A percentile compares a stretch with the other conserved stretches of the same genome.
phyloP scores from a whole-genome alignment of 345 rosid species.

The Ceriops tagal region DNA sequence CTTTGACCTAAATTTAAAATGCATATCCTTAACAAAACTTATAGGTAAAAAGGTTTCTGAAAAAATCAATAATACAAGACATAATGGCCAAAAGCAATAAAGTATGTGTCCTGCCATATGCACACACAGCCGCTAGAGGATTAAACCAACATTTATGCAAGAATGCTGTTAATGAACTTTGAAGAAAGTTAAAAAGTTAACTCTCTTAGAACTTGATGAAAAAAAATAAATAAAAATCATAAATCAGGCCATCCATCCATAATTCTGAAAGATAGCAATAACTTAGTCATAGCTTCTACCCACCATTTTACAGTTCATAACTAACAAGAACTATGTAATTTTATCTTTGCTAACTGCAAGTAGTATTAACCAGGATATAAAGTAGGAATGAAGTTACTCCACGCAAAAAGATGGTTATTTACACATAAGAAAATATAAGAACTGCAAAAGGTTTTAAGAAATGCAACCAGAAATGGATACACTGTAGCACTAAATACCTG shows the following conservation, averaged over 20 bases:
- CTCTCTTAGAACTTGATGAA: background rate
- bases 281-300: background rate
- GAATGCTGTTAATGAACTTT: too few relatives aligned
- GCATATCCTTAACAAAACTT: too few relatives aligned
- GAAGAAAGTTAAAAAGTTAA: background rate
- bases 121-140: too few relatives aligned
- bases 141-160: too few relatives aligned
- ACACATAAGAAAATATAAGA: background rate
- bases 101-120: too few relatives aligned
- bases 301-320: too few relatives aligned
- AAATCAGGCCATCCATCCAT: background rate
- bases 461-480: background rate
- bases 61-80: too few relatives aligned
- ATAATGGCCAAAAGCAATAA: too few relatives aligned
- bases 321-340: background rate
- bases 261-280: background rate
- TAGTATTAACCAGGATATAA: too few relatives aligned
- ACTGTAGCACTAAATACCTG: slow-evolving; percentile 48
- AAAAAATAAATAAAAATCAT: background rate
- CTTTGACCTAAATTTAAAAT: too few relatives aligned
- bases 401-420: background rate
- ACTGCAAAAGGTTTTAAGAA: background rate
- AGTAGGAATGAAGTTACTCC: too few relatives aligned
- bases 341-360: background rate
- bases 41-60: too few relatives aligned